phyloP scores from a whole-genome alignment of 345 rosid genomes.

The Physaria fendleri region DNA sequence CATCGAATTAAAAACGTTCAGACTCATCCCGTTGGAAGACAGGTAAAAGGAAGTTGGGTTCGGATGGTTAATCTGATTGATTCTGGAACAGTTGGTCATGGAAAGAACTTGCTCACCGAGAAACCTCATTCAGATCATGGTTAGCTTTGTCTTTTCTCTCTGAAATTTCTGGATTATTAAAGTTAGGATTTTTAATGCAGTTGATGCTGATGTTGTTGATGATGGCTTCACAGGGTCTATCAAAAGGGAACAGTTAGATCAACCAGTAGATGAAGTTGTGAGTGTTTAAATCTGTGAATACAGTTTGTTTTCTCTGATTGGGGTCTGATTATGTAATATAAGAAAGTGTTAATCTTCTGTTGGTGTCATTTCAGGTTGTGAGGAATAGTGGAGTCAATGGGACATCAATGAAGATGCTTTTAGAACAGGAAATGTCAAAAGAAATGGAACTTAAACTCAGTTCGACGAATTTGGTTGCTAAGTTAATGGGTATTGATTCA shows the following conservation, averaged over 20 bases:
- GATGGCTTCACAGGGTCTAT: slow-evolving; percentile 33
- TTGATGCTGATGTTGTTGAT: slow-evolving; percentile 6
- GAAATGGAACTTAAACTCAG: slow-evolving; percentile 48
- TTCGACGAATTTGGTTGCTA: slow-evolving; percentile 73
- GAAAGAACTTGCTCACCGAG: slow-evolving; percentile 34
- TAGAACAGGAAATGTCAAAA: slow-evolving; percentile 79
- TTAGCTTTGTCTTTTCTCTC: slow-evolving; percentile 26
- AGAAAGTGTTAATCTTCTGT: background rate
- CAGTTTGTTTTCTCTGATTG: background rate
- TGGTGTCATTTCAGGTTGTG: slow-evolving; percentile 49
- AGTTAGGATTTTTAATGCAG: background rate
- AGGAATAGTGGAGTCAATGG: slow-evolving; percentile 48
- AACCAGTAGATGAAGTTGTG: slow-evolving; percentile 63
- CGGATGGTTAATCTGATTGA: slow-evolving; percentile 60
- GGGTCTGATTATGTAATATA: background rate
- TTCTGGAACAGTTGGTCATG: slow-evolving; percentile 39
- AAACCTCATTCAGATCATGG: slow-evolving; percentile 54
- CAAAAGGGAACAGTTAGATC: slow-evolving; percentile 60
- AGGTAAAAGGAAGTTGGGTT: slow-evolving; percentile 51
- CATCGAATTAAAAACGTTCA: slow-evolving; percentile 39
- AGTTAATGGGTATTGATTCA: slow-evolving; percentile 93
- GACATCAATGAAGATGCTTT: slow-evolving; percentile 71
- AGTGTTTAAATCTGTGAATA: slow-evolving; percentile 8
- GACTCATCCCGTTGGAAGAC: slow-evolving; percentile 38
- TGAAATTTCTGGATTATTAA: background rate